Percentiles rank a stretch among this genome's conserved stretches.
Conservation (phyloP, 2,329 filamentous ascomycete species). For the Ophiosphaerella herpotricha region DNA sequence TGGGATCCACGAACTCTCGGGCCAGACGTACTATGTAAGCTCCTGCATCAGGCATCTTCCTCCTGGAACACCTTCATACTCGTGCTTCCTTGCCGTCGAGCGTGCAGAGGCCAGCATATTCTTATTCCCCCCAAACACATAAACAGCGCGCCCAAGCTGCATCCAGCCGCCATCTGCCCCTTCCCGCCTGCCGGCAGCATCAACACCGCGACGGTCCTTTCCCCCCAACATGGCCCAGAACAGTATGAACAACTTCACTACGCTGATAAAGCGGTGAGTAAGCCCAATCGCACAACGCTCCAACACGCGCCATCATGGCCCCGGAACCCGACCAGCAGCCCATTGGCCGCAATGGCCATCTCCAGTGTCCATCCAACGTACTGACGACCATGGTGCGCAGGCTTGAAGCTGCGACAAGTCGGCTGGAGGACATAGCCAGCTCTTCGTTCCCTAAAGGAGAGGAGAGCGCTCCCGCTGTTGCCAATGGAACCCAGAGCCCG, state of each 20-base stretch:
- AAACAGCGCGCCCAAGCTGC: constrained; percentile 24
- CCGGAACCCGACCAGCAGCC: constrained; percentile 6
- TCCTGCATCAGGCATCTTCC: constrained; percentile 2
- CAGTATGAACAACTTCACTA: constrained; percentile 96
- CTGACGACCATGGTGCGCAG: constrained; percentile 63
- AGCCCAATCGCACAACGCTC: not conserved
- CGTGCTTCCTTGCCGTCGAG: not conserved
- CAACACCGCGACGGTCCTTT: constrained; percentile 32
- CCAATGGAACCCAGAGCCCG: constrained; percentile 33
- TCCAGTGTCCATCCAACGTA: constrained; percentile 41
- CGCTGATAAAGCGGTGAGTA: constrained; percentile 93
- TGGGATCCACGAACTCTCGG: constrained; percentile 3
- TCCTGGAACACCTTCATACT: not conserved
- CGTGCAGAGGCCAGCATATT: not conserved
- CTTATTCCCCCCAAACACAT: not conserved
- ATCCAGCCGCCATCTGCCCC: constrained; percentile 28
- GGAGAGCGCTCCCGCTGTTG: constrained; percentile 12
- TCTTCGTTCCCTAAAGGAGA: constrained; percentile 56
- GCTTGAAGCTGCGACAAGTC: constrained; percentile 94
- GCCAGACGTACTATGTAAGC: not conserved
- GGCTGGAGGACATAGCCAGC: constrained; percentile 93
- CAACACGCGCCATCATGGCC: not conserved
- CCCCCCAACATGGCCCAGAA: constrained; percentile 67
- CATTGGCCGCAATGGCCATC: constrained; percentile 19
- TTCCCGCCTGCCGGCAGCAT: constrained; percentile 22